phyloP scores from a whole-genome alignment of 2,329 filamentous ascomycete genomes.

The Nemania sp. region DNA sequence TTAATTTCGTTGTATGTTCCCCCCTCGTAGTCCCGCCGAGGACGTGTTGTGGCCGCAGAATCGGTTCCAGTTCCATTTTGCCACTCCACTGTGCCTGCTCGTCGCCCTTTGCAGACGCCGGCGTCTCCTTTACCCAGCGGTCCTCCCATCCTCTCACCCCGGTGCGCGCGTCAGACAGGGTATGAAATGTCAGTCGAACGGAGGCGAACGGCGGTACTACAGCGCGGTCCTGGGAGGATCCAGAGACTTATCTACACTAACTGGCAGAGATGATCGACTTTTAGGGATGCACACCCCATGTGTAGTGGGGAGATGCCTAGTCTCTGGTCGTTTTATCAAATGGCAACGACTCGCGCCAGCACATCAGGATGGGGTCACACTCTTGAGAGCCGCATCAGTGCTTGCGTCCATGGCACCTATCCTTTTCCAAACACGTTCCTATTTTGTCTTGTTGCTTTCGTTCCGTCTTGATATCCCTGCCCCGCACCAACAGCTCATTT shows the following conservation, averaged over 20 bases:
- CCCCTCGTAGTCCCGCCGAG: constrained; percentile 37
- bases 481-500: constrained; percentile 55
- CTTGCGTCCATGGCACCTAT: constrained; percentile 60
- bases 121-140: constrained; percentile 40
- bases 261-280: constrained; percentile 51
- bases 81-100: constrained; percentile 47
- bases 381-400: constrained; percentile 67
- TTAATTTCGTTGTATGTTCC: constrained; percentile 26
- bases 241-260: constrained; percentile 46
- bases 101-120: constrained; percentile 43
- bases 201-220: constrained; percentile 38
- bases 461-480: constrained; percentile 50
- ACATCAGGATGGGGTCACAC: constrained; percentile 79
- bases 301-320: constrained; percentile 65
- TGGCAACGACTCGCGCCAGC: constrained; percentile 86
- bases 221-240: constrained; percentile 33
- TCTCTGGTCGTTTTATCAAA: constrained; percentile 69
- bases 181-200: constrained; percentile 33
- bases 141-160: constrained; percentile 35
- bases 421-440: constrained; percentile 38
- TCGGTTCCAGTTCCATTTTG: constrained; percentile 47
- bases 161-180: constrained; percentile 39
- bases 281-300: constrained; percentile 52
- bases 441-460: constrained; percentile 42
- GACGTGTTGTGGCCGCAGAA: constrained; percentile 45